Percentiles rank a stretch among this genome's conserved stretches.
Evolutionary conservation across 2,329 filamentous ascomycete species (phyloP).

Genomic region (Dryadomyces sulphureus): DNA sequence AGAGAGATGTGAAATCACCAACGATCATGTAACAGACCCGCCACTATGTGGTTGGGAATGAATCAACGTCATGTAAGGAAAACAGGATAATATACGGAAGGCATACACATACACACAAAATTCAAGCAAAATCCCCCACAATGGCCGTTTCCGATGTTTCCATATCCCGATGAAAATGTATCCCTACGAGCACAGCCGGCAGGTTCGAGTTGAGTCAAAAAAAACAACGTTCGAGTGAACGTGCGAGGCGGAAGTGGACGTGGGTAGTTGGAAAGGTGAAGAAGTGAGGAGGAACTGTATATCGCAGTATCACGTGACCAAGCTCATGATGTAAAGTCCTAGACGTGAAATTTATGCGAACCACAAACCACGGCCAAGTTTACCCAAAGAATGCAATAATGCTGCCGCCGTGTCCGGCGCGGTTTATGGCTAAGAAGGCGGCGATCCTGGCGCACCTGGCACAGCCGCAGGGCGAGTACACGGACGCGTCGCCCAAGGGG

Average conservation of each 20-base stretch:
- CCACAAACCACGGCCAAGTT: background rate
- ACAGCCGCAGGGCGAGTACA: slow-evolving; percentile 55
- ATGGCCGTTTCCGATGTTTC: background rate
- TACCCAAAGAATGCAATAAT: background rate
- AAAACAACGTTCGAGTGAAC: background rate
- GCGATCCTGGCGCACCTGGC: slow-evolving; percentile 59
- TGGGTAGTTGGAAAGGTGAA: too few relatives aligned
- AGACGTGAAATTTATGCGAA: background rate
- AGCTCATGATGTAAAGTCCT: background rate
- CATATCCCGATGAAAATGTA: background rate
- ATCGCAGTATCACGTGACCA: background rate
- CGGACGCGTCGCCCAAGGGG: slow-evolving; percentile 79
- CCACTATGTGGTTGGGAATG: slow-evolving; percentile 10
- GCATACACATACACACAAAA: slow-evolving; percentile 10
- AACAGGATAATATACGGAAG: slow-evolving; percentile 14
- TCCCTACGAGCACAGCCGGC: background rate
- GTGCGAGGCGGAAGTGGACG: too few relatives aligned
- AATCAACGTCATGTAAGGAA: slow-evolving; percentile 13
- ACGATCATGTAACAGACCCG: slow-evolving; percentile 14
- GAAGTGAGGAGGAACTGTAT: too few relatives aligned
- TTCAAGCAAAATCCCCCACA: slow-evolving; percentile 2
- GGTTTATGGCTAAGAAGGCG: slow-evolving; percentile 39
- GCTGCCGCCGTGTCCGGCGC: slow-evolving; percentile 8
- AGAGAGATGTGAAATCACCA: slow-evolving; percentile 9
- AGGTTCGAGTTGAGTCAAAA: background rate